A percentile compares a stretch with the other conserved stretches of the same genome.
Evolutionary conservation across 2,329 filamentous ascomycete species (phyloP).

Genomic region (Alternaria viburni): DNA sequence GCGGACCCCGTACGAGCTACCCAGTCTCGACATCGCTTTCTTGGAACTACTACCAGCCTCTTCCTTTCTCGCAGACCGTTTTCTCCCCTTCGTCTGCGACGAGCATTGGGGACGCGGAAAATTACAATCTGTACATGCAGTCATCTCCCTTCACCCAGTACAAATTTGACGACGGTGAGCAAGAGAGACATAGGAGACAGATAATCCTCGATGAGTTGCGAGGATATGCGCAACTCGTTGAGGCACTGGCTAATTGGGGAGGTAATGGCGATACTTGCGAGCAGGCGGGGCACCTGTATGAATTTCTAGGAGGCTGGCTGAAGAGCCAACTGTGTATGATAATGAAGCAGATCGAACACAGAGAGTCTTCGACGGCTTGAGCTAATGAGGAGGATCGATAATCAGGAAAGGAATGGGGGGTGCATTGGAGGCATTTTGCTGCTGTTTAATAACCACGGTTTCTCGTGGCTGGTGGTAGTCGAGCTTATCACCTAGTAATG

Average conservation of each 20-base stretch:
- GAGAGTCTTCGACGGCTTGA: background rate
- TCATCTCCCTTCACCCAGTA: conserved; percentile 35
- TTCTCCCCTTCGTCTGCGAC: conserved; percentile 18
- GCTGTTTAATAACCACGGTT: background rate
- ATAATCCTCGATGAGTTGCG: conserved; percentile 37
- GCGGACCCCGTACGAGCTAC: conserved; percentile 14
- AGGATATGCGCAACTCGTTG: conserved; percentile 37
- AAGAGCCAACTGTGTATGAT: conserved; percentile 41
- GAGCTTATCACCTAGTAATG: background rate
- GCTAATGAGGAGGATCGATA: background rate
- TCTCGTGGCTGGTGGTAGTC: background rate
- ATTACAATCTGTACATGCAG: conserved; percentile 31
- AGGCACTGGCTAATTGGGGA: conserved; percentile 37
- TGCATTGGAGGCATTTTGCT: background rate
- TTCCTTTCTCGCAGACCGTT: conserved; percentile 20
- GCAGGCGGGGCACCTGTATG: conserved; percentile 40
- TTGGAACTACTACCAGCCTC: background rate
- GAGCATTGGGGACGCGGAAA: conserved; percentile 14
- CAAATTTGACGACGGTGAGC: conserved; percentile 36
- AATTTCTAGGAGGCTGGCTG: conserved; percentile 41
- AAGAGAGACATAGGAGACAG: conserved; percentile 32
- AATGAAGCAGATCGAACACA: conserved; percentile 29
- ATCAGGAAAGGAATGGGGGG: no score
- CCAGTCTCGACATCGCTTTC: conserved; percentile 8
- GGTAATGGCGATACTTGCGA: conserved; percentile 21